Evolutionary conservation across 108 stramenopile species (phyloP), one percentile per base, ranked within the genome.

Genomic region (Skeletonema menzelii): DNA sequence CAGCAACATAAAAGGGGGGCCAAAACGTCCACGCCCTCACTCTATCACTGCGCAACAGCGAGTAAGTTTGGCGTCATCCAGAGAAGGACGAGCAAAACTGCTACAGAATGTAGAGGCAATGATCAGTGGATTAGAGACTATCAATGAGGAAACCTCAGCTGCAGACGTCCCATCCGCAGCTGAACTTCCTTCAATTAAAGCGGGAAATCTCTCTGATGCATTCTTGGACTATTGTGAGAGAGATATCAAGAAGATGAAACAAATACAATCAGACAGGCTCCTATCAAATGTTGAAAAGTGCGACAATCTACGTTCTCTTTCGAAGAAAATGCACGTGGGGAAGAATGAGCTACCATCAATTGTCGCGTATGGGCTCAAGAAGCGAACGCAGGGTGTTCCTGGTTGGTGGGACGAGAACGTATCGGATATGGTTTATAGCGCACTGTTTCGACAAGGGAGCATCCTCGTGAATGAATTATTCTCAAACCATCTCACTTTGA

Each of bases 281-380:
- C 77, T 87, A 10, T 63, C 57, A 10, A 84, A 85, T 62, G 63
- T 74, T 24, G 79, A 86, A 12, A 65, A 56, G 8, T 72, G 74
- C 53, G 69, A 81, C 6, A 27, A 66, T 30, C 65, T 82, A 27
- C 58, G 57, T 1, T 66, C 46, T 27, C 34, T 86, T 4, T 63
- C 82, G 32, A 57, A 61, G 17, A 72, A 90, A n/a, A 88, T 93
- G 89, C 86, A 93, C 65, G 56, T 84, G 6, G 24, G 57, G 8
- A 49, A 34, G 28, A 38, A 57, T 22, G 82, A 85, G 11, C 22
- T 89, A n/a, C 22, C 84, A 55, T 31, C 67, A 5, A 46, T 89
- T 15, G 46, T 80, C 12, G 46, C 71, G 10, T 34, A 61, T 11
- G 47, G 56, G 31, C 11, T 69, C 32, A 79, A 63, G 47, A 78